A percentile compares a stretch with the other conserved stretches of the same genome.
These are phyloP conservation scores for Suillus clintonianus DNA, from an alignment of 768 basidiomycete species.

Conservation along the genomic window DNA sequence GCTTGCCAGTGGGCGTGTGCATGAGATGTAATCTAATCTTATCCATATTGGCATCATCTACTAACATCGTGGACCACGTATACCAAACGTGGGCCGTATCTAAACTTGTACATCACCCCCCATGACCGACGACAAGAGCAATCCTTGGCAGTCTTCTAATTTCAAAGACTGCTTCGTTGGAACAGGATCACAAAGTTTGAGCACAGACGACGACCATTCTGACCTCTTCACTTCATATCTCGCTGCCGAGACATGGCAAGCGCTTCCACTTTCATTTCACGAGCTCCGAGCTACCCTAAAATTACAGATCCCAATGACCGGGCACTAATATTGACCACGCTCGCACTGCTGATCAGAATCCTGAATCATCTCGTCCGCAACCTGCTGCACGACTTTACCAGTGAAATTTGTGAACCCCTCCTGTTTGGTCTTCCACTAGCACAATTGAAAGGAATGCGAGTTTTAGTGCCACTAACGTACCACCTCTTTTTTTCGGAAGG, in stretches of 20 bases:
- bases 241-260: conserved; percentile 49
- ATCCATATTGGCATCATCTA: neutral
- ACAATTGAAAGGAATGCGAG: conserved; percentile 50
- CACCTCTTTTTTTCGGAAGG: conserved; percentile 57
- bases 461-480: conserved; percentile 61
- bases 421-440: conserved; percentile 54
- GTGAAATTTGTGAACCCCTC: conserved; percentile 49
- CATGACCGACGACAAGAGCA: too few relatives aligned
- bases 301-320: conserved; percentile 41
- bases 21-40: conserved; percentile 7
- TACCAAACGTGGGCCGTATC: neutral
- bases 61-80: neutral
- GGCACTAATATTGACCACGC: conserved; percentile 47
- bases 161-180: conserved; percentile 49
- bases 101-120: neutral
- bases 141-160: neutral
- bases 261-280: conserved; percentile 39
- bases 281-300: conserved; percentile 31
- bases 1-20: neutral
- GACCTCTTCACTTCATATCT: conserved; percentile 54
- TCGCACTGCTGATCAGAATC: conserved; percentile 45
- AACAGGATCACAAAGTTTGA: neutral
- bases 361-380: conserved; percentile 48
- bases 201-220: conserved; percentile 24
- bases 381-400: conserved; percentile 43